Conservation (phyloP, 2,329 filamentous ascomycete species). For the Periconia digitata region DNA sequence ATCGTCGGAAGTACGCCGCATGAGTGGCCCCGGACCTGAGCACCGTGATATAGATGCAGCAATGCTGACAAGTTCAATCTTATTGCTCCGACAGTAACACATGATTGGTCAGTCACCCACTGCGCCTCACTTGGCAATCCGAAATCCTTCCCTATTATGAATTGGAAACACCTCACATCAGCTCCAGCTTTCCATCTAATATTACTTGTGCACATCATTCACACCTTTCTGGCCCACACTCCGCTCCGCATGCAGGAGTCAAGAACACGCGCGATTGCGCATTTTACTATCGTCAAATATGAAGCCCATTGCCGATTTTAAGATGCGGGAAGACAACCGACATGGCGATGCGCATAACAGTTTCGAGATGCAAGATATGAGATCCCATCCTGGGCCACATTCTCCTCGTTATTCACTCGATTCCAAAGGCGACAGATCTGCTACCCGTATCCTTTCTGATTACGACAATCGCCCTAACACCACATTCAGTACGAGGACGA, state of each 20-base stretch:
- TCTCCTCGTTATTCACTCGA: not conserved
- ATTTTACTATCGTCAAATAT: not conserved
- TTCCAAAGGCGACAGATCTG: constrained; percentile 1
- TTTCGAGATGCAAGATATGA: constrained; percentile 12
- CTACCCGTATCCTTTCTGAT: not conserved
- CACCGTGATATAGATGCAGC: too few relatives aligned
- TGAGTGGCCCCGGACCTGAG: too few relatives aligned
- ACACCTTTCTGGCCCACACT: not conserved
- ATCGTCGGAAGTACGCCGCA: too few relatives aligned
- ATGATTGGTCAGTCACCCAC: not conserved
- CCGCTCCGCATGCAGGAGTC: not conserved
- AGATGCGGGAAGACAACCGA: not conserved
- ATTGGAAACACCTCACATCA: not conserved
- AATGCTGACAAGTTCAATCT: too few relatives aligned
- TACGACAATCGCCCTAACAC: not conserved
- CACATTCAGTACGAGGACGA: constrained; percentile 1
- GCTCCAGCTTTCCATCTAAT: not conserved
- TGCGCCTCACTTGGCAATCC: constrained; percentile 20
- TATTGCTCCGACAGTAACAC: not conserved
- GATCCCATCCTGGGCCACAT: not conserved
- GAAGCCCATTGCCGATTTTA: not conserved
- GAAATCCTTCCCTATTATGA: constrained; percentile 4
- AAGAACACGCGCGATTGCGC: constrained; percentile 1
- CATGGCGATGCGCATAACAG: constrained; percentile 7
- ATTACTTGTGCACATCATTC: not conserved